These are phyloP conservation scores for Jatropha podagrica DNA, from an alignment of 441 rosid genomes.

Conservation along the genomic window DNA sequence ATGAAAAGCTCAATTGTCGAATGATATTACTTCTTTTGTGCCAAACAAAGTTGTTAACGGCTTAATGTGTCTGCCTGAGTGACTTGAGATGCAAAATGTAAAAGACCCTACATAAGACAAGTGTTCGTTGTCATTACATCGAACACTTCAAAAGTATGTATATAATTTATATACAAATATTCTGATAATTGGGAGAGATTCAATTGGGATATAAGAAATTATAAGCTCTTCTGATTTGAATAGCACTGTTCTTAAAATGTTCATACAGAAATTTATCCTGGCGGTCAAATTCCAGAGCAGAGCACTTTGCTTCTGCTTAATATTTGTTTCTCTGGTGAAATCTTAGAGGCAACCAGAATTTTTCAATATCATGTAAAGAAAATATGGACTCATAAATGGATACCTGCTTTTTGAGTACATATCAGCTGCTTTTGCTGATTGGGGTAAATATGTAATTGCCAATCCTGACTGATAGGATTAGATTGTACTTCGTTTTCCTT, in stretches of 20 bases:
- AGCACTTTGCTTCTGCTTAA: too few species aligned
- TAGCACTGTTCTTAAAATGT: not conserved
- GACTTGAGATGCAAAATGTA: too few species aligned
- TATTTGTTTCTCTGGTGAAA: not conserved
- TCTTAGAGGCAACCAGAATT: not conserved
- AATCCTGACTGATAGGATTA: not conserved
- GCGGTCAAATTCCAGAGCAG: not conserved
- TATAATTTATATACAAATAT: not conserved
- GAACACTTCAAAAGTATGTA: not conserved
- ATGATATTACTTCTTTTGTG: not conserved
- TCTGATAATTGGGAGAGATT: not conserved
- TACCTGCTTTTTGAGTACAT: not conserved
- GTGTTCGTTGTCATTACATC: too few species aligned
- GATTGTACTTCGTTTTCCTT: not conserved
- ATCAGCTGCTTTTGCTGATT: not conserved
- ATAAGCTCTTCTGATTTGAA: not conserved
- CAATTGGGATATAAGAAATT: too few species aligned
- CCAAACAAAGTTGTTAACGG: too few species aligned
- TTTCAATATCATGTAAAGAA: not conserved
- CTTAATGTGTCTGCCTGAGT: too few species aligned
- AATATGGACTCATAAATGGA: too few species aligned
- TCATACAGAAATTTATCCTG: not conserved
- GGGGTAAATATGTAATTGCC: not conserved
- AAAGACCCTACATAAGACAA: too few species aligned
- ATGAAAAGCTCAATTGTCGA: not conserved